A percentile compares a stretch with the other conserved stretches of the same genome.
These are phyloP conservation scores for Prinsepia uniflora DNA, from an alignment of 306 rosid species.

Conservation along the genomic window DNA sequence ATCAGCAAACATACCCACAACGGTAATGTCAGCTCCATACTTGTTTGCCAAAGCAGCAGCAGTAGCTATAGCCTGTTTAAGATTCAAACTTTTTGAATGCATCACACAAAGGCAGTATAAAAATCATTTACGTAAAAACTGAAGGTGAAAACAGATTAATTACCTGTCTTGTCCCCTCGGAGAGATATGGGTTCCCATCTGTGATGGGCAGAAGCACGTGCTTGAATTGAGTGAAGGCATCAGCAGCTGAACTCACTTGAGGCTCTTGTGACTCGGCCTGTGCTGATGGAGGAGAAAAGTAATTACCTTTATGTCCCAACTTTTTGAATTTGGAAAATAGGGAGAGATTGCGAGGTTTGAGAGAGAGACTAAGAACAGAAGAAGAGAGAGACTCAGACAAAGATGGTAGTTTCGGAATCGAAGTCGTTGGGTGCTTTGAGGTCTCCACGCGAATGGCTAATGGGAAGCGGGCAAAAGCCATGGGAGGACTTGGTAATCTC, in stretches of 20 bases:
- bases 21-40: conserved; percentile 91
- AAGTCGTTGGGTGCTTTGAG: conserved; percentile 20
- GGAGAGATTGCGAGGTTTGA: conserved; percentile 34
- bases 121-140: neutral
- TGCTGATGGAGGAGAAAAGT: conserved; percentile 23
- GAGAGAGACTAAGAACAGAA: conserved; percentile 21
- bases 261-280: conserved; percentile 59
- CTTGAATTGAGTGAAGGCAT: conserved; percentile 67
- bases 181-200: conserved; percentile 77
- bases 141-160: neutral
- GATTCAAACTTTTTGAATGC: conserved; percentile 2
- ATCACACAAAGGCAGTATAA: neutral
- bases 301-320: conserved; percentile 33
- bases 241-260: conserved; percentile 45
- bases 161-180: conserved; percentile 84
- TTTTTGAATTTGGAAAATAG: conserved; percentile 27
- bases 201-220: conserved; percentile 83
- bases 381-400: conserved; percentile 23
- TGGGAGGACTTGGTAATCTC: conserved; percentile 23
- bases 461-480: conserved; percentile 53
- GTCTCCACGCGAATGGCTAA: conserved; percentile 36
- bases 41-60: conserved; percentile 78
- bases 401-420: conserved; percentile 20
- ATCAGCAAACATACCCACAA: conserved; percentile 54
- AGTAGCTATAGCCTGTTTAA: conserved; percentile 65